phyloP scores from a whole-genome alignment of 352 stramenopile species.

The Pythium biforme region DNA sequence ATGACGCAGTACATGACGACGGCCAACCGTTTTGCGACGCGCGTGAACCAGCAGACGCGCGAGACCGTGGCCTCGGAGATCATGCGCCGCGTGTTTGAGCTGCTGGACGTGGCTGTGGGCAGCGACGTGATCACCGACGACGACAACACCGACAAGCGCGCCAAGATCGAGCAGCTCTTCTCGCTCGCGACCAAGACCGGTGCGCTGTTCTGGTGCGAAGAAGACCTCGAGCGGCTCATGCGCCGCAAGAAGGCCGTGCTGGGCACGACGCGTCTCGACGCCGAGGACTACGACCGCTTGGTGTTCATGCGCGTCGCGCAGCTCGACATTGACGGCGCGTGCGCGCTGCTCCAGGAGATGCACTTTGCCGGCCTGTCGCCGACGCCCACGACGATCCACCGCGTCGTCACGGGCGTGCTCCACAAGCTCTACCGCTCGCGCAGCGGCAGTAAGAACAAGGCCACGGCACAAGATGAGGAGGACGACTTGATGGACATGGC shows the following conservation, averaged over 20 bases:
- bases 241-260: slow-evolving; percentile 55
- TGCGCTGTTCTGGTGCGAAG: slow-evolving; percentile 55
- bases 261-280: slow-evolving; percentile 23
- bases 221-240: slow-evolving; percentile 54
- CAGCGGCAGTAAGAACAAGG: slow-evolving; percentile 9
- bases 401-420: slow-evolving; percentile 61
- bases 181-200: slow-evolving; percentile 54
- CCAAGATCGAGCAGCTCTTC: slow-evolving; percentile 53
- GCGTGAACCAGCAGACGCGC: slow-evolving; percentile 45
- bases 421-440: slow-evolving; percentile 36
- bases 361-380: slow-evolving; percentile 72
- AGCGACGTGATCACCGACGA: slow-evolving; percentile 24
- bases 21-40: slow-evolving; percentile 53
- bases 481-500: slow-evolving; percentile 35
- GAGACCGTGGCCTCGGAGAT: slow-evolving; percentile 52
- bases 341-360: slow-evolving; percentile 75
- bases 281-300: slow-evolving; percentile 61
- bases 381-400: slow-evolving; percentile 66
- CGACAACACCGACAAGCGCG: slow-evolving; percentile 29
- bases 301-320: slow-evolving; percentile 61
- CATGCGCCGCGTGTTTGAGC: slow-evolving; percentile 64
- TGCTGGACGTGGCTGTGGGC: slow-evolving; percentile 41
- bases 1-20: slow-evolving; percentile 81
- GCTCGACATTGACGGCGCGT: slow-evolving; percentile 47
- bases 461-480: background rate